Base-by-base conservation (phyloP, 2,329 filamentous ascomycete genomes). In the Ambrosiella xylebori region DNA sequence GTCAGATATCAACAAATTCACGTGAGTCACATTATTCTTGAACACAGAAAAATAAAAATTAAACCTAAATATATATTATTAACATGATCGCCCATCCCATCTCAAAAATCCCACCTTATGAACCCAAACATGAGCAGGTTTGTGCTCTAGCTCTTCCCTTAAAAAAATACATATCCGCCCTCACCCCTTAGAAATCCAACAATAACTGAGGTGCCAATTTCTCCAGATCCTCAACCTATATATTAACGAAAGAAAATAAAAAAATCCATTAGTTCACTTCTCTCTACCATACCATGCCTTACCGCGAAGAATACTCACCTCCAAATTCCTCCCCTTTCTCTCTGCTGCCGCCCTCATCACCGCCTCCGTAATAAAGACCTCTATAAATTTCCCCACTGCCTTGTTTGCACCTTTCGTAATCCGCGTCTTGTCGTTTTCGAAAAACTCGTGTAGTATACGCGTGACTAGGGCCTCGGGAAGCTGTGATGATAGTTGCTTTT, bases 291-390 rank as follows among this genome's bases (percentile, higher is more conserved):
- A n/a, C 1, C 44, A 15, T 27, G n/a, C 27, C 37, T 17, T 37
- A 2, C 40, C n/a, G 7, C 35, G 12, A 17, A 51, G 12, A 17
- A 51, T 9, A 69, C 78, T 69, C 63, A 88, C 84, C 79, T 93
- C 87, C 40, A 91, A 68, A 66, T 90, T 89, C 3, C 79, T 82
- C 60, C 80, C 75, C 38, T 74, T 74, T 66, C 84, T 83, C 73
- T 88, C 85, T 60, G 82, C 81, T 8, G 82, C 80, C 44, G 87
- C 83, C 66, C 91, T 73, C 13, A 88, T 88, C 67, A 97, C 82
- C 1, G 88, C 88, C 72, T 97, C 91, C 61, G 86, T 78, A 57
- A 95, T 85, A 71, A 96, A 97, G 0, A 91, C 80, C 69, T 96
- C 88, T 69, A 96, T 78, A 68, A 97, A 97, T 71, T 85, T 88